Conservation (phyloP, 768 basidiomycete genomes). For the Astraeus odoratus region DNA sequence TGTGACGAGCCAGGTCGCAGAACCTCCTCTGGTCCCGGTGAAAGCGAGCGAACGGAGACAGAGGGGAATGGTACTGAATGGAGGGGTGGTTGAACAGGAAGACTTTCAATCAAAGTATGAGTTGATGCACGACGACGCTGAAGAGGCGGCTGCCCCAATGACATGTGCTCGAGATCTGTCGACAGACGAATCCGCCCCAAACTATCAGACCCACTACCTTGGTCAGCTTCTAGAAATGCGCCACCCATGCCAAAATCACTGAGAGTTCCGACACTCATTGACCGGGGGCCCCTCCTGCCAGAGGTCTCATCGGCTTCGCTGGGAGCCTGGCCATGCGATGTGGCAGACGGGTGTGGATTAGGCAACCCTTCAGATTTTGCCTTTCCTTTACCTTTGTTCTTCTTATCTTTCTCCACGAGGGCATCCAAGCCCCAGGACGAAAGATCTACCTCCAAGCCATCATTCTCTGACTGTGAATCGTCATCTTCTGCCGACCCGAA, state of each 20-base stretch:
- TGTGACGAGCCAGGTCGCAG: conserved; percentile 29
- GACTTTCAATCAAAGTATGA: conserved; percentile 39
- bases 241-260: conserved; percentile 46
- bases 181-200: conserved; percentile 50
- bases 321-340: conserved; percentile 33
- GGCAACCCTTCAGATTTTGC: conserved; percentile 34
- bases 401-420: conserved; percentile 66
- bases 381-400: conserved; percentile 36
- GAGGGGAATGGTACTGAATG: conserved; percentile 63
- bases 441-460: conserved; percentile 66
- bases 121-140: conserved; percentile 47
- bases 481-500: conserved; percentile 60
- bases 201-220: conserved; percentile 16
- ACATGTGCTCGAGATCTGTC: conserved; percentile 46
- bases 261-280: conserved; percentile 61
- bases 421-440: conserved; percentile 80
- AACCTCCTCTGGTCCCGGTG: conserved; percentile 37
- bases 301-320: conserved; percentile 36
- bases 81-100: conserved; percentile 33
- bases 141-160: conserved; percentile 32
- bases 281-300: conserved; percentile 42
- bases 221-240: conserved; percentile 38
- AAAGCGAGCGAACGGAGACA: conserved; percentile 42
- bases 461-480: conserved; percentile 42
- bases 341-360: conserved; percentile 36